These are phyloP conservation scores for Diutina pseudorugosa DNA, from an alignment of 1,139 yeast genomes.

Conservation along the genomic window DNA sequence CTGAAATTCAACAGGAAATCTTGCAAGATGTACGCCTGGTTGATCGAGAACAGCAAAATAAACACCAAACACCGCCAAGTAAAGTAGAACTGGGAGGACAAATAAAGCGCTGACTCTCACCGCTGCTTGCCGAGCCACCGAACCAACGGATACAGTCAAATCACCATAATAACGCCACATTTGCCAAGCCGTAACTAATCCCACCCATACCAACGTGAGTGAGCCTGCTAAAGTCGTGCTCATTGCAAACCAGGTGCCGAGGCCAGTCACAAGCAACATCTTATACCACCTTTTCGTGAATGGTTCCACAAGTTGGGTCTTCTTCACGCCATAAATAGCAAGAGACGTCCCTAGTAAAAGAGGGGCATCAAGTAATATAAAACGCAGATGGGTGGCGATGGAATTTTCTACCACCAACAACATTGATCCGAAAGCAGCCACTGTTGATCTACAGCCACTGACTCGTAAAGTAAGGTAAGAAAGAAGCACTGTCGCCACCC, in stretches of 20 bases:
- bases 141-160: slow-evolving; percentile 21
- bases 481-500: slow-evolving; percentile 31
- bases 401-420: slow-evolving; percentile 44
- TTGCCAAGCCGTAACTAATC: slow-evolving; percentile 25
- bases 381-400: slow-evolving; percentile 36
- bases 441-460: slow-evolving; percentile 27
- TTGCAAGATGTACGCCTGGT: slow-evolving; percentile 39
- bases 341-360: slow-evolving; percentile 34
- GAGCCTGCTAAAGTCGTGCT: slow-evolving; percentile 46
- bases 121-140: slow-evolving; percentile 20
- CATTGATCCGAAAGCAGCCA: slow-evolving; percentile 33
- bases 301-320: slow-evolving; percentile 21
- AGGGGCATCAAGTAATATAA: slow-evolving; percentile 39
- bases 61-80: slow-evolving; percentile 32
- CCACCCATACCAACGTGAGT: slow-evolving; percentile 40
- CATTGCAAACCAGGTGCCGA: slow-evolving; percentile 39
- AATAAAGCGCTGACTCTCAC: slow-evolving; percentile 24
- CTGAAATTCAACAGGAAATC: slow-evolving; percentile 48
- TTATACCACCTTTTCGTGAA: slow-evolving; percentile 34
- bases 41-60: slow-evolving; percentile 38
- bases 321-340: slow-evolving; percentile 32
- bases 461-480: slow-evolving; percentile 38
- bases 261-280: slow-evolving; percentile 28
- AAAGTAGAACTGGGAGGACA: slow-evolving; percentile 37
- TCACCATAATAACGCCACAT: slow-evolving; percentile 54